These are phyloP conservation scores for Candida anglica DNA, from an alignment of 805 yeast genomes.

Conservation along the genomic window DNA sequence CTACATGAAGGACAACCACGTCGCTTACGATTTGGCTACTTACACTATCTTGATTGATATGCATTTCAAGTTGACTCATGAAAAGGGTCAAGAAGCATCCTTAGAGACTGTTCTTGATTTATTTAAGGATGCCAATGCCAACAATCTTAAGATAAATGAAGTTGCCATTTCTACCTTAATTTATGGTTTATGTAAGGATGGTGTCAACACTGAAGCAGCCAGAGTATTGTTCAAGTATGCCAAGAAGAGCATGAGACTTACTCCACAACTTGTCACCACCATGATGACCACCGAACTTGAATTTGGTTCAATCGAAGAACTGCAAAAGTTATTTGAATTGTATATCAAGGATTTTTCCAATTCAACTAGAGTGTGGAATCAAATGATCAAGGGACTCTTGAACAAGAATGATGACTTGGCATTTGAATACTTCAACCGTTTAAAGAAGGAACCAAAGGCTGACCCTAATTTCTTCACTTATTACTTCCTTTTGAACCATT, in stretches of 20 bases:
- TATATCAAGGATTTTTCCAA: conserved; percentile 30
- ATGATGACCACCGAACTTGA: conserved; percentile 46
- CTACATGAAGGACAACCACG: conserved; percentile 35
- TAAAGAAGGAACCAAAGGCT: conserved; percentile 20
- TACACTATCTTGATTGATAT: conserved; percentile 56
- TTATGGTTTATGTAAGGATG: conserved; percentile 47
- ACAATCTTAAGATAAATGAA: conserved; percentile 33
- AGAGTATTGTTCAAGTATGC: conserved; percentile 43
- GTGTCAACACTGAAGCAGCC: conserved; percentile 48
- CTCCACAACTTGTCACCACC: conserved; percentile 39
- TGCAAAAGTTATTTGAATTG: conserved; percentile 28
- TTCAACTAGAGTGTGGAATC: conserved; percentile 38
- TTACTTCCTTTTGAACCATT: conserved; percentile 43
- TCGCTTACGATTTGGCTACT: conserved; percentile 59
- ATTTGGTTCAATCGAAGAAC: conserved; percentile 30
- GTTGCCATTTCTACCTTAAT: conserved; percentile 50
- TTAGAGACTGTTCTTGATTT: conserved; percentile 37
- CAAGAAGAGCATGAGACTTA: conserved; percentile 25
- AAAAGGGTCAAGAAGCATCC: conserved; percentile 41
- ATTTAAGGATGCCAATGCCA: conserved; percentile 26
- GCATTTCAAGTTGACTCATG: conserved; percentile 42
- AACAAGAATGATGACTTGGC: conserved; percentile 35
- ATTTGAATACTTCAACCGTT: conserved; percentile 31
- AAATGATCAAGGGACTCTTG: conserved; percentile 30
- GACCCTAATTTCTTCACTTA: conserved; percentile 49